These are phyloP conservation scores for Paratinospora sagittata DNA, from an alignment of 164 flowering plant species.

Conservation along the genomic window DNA sequence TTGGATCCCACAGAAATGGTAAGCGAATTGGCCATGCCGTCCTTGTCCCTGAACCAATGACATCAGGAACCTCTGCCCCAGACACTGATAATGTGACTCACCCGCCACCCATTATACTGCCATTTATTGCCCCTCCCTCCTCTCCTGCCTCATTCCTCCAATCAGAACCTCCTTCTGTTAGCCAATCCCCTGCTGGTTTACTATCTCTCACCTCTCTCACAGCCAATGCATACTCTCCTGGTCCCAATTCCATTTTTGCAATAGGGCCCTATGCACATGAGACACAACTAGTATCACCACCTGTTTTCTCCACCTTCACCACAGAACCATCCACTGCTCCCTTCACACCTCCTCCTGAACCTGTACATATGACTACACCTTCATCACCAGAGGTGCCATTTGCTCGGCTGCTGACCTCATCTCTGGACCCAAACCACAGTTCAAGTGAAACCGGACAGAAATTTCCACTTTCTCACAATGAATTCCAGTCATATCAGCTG, in stretches of 20 bases:
- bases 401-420: constrained; percentile 54
- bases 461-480: constrained; percentile 50
- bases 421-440: constrained; percentile 42
- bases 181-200: constrained; percentile 70
- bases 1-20: constrained; percentile 51
- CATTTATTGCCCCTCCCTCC: constrained; percentile 91
- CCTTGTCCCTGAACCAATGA: constrained; percentile 51
- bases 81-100: constrained; percentile 34
- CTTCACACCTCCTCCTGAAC: constrained; percentile 91
- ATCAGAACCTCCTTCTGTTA: constrained; percentile 80
- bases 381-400: constrained; percentile 99
- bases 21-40: constrained; percentile 75
- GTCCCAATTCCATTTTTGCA: constrained; percentile 74
- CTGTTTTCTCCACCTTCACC: constrained; percentile 83
- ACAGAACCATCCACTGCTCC: constrained; percentile 99
- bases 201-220: constrained; percentile 49
- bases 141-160: constrained; percentile 94
- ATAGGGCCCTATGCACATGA: constrained; percentile 97
- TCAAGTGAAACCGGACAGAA: constrained; percentile 31
- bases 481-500: constrained; percentile 80
- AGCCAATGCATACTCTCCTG: constrained; percentile 67
- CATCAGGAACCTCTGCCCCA: constrained; percentile 27
- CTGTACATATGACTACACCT: constrained; percentile 87
- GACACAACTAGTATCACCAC: constrained; percentile 92
- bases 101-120: constrained; percentile 42